These are phyloP conservation scores for Haplosporangium sp. DNA, from an alignment of 371 early-diverging fungal genomes.

Conservation along the genomic window DNA sequence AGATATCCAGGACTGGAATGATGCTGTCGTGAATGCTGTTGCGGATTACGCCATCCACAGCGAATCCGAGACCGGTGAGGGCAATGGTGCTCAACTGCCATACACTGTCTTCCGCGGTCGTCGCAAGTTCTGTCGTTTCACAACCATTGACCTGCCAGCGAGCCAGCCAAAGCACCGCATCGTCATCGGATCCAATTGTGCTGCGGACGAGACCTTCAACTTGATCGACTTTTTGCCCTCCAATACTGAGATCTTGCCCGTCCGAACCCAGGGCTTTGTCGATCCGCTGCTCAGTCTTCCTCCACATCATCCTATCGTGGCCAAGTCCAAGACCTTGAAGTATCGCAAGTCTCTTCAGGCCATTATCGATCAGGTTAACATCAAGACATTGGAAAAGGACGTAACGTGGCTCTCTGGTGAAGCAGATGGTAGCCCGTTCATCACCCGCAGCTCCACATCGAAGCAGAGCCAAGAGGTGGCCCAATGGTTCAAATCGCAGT, in stretches of 20 bases:
- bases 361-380: slow-evolving; percentile 44
- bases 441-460: slow-evolving; percentile 49
- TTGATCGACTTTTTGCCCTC: slow-evolving; percentile 41
- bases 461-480: slow-evolving; percentile 52
- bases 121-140: slow-evolving; percentile 42
- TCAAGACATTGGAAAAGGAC: slow-evolving; percentile 42
- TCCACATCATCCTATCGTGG: slow-evolving; percentile 35
- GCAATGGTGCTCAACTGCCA: slow-evolving; percentile 10
- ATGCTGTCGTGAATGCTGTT: slow-evolving; percentile 30
- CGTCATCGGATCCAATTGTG: slow-evolving; percentile 43
- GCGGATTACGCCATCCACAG: slow-evolving; percentile 19
- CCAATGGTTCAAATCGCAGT: slow-evolving; percentile 51
- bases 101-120: slow-evolving; percentile 28
- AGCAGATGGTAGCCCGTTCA: slow-evolving; percentile 45
- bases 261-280: slow-evolving; percentile 38
- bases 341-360: slow-evolving; percentile 31
- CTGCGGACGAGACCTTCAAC: slow-evolving; percentile 22
- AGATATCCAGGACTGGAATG: slow-evolving; percentile 41
- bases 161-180: slow-evolving; percentile 33
- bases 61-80: slow-evolving; percentile 1
- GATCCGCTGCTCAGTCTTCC: slow-evolving; percentile 27
- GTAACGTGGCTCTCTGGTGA: slow-evolving; percentile 58
- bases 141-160: slow-evolving; percentile 27
- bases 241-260: slow-evolving; percentile 53
- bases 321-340: slow-evolving; percentile 28